Evolutionary conservation across 148 eudicot genomes (phyloP).

Genomic region (Camellia sinensis): DNA sequence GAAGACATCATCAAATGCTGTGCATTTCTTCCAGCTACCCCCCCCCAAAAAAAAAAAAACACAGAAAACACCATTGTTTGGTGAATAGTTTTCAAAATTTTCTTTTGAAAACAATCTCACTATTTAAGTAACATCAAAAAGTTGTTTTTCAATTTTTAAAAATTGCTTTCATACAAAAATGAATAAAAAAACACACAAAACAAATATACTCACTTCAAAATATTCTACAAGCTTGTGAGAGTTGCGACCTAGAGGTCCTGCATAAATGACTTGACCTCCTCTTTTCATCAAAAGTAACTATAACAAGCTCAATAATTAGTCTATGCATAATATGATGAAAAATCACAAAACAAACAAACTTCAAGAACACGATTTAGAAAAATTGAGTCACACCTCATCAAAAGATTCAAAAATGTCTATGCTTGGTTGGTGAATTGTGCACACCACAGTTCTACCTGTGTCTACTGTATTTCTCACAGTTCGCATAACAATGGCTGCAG

Average conservation of each 20-base stretch:
- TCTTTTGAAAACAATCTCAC: no score
- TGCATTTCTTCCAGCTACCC: no score
- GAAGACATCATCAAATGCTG: no score
- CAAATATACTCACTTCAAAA: slow-evolving; percentile 53
- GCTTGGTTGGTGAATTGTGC: slow-evolving; percentile 92
- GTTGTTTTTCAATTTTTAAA: no score
- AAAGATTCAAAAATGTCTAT: slow-evolving; percentile 88
- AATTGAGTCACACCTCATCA: slow-evolving; percentile 55
- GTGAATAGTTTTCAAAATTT: no score
- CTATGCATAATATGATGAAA: neutral
- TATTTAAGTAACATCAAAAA: no score
- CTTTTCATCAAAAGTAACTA: slow-evolving; percentile 71
- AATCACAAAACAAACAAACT: neutral
- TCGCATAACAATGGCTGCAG: slow-evolving; percentile 93
- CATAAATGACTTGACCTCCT: slow-evolving; percentile 75
- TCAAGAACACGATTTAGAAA: neutral
- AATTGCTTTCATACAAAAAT: no score
- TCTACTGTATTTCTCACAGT: slow-evolving; percentile 80
- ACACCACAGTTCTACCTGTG: slow-evolving; percentile 84
- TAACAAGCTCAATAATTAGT: slow-evolving; percentile 7
- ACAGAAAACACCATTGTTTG: no score
- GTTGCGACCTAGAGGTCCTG: slow-evolving; percentile 61
- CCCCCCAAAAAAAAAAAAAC: no score
- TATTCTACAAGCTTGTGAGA: slow-evolving; percentile 63
- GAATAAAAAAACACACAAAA: neutral